A percentile compares a stretch with the other conserved stretches of the same genome.
Evolutionary conservation across 2,329 filamentous ascomycete genomes (phyloP).

Genomic region (Amauroascus niger): DNA sequence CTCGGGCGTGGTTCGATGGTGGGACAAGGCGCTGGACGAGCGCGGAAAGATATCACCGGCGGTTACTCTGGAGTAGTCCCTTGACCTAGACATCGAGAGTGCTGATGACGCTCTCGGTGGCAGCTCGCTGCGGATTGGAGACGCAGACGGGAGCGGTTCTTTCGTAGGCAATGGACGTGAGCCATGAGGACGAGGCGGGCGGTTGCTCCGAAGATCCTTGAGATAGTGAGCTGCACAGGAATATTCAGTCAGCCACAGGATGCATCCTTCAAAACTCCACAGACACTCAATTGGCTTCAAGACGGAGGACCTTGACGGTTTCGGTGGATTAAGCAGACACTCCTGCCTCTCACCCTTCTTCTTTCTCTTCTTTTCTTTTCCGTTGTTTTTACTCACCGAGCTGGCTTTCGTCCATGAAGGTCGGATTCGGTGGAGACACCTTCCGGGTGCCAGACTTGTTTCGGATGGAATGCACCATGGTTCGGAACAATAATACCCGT

Average conservation of each 20-base stretch:
- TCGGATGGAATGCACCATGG: constrained; percentile 35
- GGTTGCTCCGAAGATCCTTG: constrained; percentile 49
- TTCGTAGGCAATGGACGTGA: constrained; percentile 50
- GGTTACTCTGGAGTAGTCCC: constrained; percentile 17
- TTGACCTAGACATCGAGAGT: constrained; percentile 30
- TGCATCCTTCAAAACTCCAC: background rate
- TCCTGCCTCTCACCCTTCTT: background rate
- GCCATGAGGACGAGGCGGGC: constrained; percentile 49
- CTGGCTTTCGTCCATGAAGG: constrained; percentile 40
- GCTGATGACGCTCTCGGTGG: constrained; percentile 38
- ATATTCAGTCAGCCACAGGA: constrained; percentile 16
- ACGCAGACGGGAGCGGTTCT: constrained; percentile 25
- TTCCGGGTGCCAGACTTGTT: constrained; percentile 33
- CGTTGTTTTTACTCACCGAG: constrained; percentile 31
- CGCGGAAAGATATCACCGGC: constrained; percentile 26
- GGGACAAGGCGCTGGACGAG: constrained; percentile 34
- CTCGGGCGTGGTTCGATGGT: constrained; percentile 29
- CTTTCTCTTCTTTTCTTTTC: background rate
- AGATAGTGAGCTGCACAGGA: constrained; percentile 46
- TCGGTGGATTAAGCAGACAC: background rate
- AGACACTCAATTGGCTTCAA: background rate
- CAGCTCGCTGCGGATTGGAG: constrained; percentile 23
- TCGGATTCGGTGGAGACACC: constrained; percentile 39
- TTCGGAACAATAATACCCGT: background rate
- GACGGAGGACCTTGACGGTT: background rate